Evolutionary conservation across 164 flowering plant species (phyloP), one percentile per base, ranked within the genome.

Genomic region (Malania oleifera): DNA sequence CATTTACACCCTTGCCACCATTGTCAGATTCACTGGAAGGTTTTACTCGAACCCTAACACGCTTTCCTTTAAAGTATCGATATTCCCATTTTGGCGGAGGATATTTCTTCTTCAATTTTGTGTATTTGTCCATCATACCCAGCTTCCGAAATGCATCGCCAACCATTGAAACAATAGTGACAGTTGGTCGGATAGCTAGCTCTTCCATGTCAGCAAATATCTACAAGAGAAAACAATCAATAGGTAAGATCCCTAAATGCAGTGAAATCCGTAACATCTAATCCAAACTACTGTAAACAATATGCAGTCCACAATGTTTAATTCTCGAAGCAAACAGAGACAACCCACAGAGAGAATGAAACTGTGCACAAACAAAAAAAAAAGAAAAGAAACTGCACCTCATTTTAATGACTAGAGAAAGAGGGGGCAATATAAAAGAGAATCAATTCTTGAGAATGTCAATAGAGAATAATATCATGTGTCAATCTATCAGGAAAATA

Each of bases 181-280:
- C 56, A 48, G 67, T 81, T 31, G 98, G 96, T 43, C 69, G 71
- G 15, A 88, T 67, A 10, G 86, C 86, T 15, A 91, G 92, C 79
- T 91, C 98, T 70, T 91, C 98, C 98, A 91, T 88, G 72, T 91
- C 96, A 18, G 96, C 98, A 80, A 91, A 91, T 54, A 82, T 53
- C 98, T 91, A 56, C 64, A 64, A 40, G 23, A 48, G 17, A 43
- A 10, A 18, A 43, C 18, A 39, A 39, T 34, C 11, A 34, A 12
- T 34, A n/a, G n/a, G n/a, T n/a, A n/a, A n/a, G n/a, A n/a, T 34
- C 11, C 11, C 11, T 34, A 34, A 34, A 34, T 34, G 11, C 38
- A 34, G 38, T 7, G 37, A 19, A 63, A 38, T 13, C 11, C 14
- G n/a, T 7, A 40, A 4, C 35, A 31, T 31, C 6, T 4, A 31